These are phyloP conservation scores for Fusarium oxysporum DNA, from an alignment of 2,329 filamentous ascomycete genomes.

Conservation along the genomic window DNA sequence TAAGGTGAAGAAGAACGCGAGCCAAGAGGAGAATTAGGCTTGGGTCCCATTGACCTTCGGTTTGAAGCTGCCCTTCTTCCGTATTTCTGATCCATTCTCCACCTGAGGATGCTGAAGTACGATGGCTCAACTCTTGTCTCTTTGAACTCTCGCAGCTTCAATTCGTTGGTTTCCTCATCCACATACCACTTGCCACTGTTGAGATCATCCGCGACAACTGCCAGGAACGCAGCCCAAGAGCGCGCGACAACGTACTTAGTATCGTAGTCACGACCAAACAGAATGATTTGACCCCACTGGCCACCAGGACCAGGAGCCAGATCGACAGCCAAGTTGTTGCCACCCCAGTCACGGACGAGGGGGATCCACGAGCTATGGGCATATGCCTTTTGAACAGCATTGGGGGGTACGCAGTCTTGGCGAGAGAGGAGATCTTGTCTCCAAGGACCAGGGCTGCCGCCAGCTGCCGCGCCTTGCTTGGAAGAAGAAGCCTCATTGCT, in stretches of 20 bases:
- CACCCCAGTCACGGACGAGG: conserved; percentile 95
- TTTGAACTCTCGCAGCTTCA: conserved; percentile 94
- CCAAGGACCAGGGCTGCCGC: conserved; percentile 76
- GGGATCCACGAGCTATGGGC: conserved; percentile 96
- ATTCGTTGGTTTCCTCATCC: conserved; percentile 90
- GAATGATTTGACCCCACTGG: conserved; percentile 95
- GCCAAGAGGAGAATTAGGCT: conserved; percentile 59
- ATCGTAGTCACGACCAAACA: conserved; percentile 97
- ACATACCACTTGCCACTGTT: conserved; percentile 90
- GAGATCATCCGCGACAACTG: conserved; percentile 89
- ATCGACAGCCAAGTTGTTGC: conserved; percentile 96
- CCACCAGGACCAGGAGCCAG: conserved; percentile 89
- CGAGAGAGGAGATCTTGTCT: conserved; percentile 84
- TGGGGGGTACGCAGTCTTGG: conserved; percentile 89
- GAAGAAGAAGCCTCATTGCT: conserved; percentile 76
- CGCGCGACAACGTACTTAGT: conserved; percentile 96
- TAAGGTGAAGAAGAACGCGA: conserved; percentile 71
- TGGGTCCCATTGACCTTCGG: conserved; percentile 64
- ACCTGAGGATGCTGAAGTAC: conserved; percentile 94
- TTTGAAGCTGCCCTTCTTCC: conserved; percentile 70
- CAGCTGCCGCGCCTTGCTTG: conserved; percentile 61
- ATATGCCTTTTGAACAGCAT: conserved; percentile 91
- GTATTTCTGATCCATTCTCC: conserved; percentile 96
- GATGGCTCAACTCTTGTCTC: conserved; percentile 87
- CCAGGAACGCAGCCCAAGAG: conserved; percentile 90